Base-by-base conservation (phyloP, 108 stramenopile genomes). In the Skeletonema tropicum region DNA sequence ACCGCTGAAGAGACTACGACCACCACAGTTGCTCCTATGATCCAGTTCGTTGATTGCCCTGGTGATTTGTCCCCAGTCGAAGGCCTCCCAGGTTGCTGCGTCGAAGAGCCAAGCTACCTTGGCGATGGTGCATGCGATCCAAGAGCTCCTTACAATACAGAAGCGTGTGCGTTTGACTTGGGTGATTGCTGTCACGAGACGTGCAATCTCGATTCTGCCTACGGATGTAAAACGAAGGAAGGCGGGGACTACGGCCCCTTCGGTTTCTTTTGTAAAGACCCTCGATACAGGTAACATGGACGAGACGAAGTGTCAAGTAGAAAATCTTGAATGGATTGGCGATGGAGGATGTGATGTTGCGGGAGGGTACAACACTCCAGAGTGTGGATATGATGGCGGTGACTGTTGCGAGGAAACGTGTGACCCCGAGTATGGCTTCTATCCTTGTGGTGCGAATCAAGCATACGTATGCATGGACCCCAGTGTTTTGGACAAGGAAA, bases 321-420 rank as follows among this genome's bases (percentile, higher is more conserved):
- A 79, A 68, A 79, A 83, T 66, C 48, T 74, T n/a, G 83, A 75
- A 55, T 83, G 74, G 77, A 75, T 83, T 49, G 77, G 83, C 8
- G 83, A 83, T 64, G 83, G 83, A 13, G 74, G 77, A 31, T 83
- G 77, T 39, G 83, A 83, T 58, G 46, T 57, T 5, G 69, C 48
- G 5, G 74, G 78, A 12, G 78, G 74, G 49, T 83, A 83, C 48
- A 83, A 83, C 38, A 83, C 83, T 15, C 61, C 74, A 19, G 74
- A 75, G 42, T 83, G 83, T 76, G 76, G 76, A 17, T 77, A 49
- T 38, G 83, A 83, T 46, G 71, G 68, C 9, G 77, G 77, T 0
- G 83, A 83, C 73, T 83, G 78, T 60, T 83, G 83, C 41, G 74
- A 83, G 64, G 68, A 68, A 6, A 75, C 83, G 3, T 83, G 83